A percentile compares a stretch with the other conserved stretches of the same genome.
These are phyloP conservation scores for Przewalskia tangutica DNA, from an alignment of 257 asterid genomes.

Conservation along the genomic window DNA sequence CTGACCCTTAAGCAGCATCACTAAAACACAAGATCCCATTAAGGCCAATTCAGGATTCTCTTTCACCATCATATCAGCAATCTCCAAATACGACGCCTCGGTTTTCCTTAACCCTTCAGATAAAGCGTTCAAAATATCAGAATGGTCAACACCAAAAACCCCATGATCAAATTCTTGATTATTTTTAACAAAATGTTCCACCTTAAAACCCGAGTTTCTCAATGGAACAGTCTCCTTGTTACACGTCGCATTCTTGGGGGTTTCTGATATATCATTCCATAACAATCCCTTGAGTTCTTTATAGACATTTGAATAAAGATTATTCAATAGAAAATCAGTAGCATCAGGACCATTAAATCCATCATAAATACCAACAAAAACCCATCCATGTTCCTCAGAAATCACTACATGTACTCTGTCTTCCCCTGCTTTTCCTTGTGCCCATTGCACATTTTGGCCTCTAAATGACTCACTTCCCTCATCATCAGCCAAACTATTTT, in stretches of 20 bases:
- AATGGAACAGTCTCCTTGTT: constrained; percentile 3
- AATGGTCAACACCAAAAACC: constrained; percentile 28
- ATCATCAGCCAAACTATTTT: constrained; percentile 61
- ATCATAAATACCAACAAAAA: constrained; percentile 86
- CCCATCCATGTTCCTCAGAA: constrained; percentile 85
- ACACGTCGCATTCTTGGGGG: constrained; percentile 13
- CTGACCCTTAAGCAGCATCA: constrained; percentile 84
- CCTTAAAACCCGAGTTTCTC: constrained; percentile 16
- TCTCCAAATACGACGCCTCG: constrained; percentile 67
- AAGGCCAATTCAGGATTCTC: constrained; percentile 94
- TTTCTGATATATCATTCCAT: constrained; percentile 59
- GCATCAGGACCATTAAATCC: constrained; percentile 98
- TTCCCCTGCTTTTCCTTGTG: constrained; percentile 97
- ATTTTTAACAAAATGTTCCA: background rate
- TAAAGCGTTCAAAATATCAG: constrained; percentile 65
- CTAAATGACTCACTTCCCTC: constrained; percentile 51
- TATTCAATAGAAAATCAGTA: constrained; percentile 60
- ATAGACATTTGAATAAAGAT: constrained; percentile 61
- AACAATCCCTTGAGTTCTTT: constrained; percentile 74
- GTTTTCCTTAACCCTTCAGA: constrained; percentile 82
- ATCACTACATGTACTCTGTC: constrained; percentile 81
- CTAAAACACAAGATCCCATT: constrained; percentile 96
- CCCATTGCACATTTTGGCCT: constrained; percentile 89
- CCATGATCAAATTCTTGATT: constrained; percentile 17
- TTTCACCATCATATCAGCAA: constrained; percentile 60